These are phyloP conservation scores for Sporothrix mexicana DNA, from an alignment of 2,329 filamentous ascomycete genomes.

Conservation along the genomic window DNA sequence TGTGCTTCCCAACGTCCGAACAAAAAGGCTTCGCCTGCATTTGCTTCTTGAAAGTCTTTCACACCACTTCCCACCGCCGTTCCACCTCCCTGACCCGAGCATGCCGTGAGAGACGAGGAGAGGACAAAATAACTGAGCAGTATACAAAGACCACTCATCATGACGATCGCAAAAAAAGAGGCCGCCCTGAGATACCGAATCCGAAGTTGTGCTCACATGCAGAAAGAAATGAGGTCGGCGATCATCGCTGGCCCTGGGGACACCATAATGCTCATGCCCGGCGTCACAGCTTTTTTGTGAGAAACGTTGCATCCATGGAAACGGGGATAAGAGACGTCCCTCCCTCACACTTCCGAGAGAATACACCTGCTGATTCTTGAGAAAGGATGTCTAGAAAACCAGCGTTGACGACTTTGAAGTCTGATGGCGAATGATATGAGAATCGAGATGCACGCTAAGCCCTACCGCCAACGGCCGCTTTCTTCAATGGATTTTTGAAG, in stretches of 20 bases:
- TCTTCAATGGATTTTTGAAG: slow-evolving; percentile 9
- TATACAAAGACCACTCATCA: neutral
- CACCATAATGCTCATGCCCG: neutral
- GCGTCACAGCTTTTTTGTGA: neutral
- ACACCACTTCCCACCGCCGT: no score
- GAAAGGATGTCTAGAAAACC: no score
- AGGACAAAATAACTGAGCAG: neutral
- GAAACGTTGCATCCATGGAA: neutral
- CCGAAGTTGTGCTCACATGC: neutral
- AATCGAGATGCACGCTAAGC: slow-evolving; percentile 4
- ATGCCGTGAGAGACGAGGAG: neutral
- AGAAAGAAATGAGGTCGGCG: neutral
- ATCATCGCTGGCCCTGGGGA: neutral
- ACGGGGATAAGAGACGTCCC: no score
- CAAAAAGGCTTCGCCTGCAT: neutral
- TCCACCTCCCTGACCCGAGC: no score
- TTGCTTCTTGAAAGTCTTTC: neutral
- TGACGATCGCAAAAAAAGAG: neutral
- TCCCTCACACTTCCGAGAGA: no score
- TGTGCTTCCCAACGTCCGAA: neutral
- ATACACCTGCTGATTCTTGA: no score
- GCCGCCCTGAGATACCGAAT: no score
- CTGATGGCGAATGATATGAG: neutral
- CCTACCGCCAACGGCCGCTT: neutral
- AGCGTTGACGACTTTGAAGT: neutral